Percentiles rank a stretch among this genome's conserved stretches.
phyloP scores from a whole-genome alignment of 2,329 filamentous ascomycete genomes.

The Aspergillus nomiae region DNA sequence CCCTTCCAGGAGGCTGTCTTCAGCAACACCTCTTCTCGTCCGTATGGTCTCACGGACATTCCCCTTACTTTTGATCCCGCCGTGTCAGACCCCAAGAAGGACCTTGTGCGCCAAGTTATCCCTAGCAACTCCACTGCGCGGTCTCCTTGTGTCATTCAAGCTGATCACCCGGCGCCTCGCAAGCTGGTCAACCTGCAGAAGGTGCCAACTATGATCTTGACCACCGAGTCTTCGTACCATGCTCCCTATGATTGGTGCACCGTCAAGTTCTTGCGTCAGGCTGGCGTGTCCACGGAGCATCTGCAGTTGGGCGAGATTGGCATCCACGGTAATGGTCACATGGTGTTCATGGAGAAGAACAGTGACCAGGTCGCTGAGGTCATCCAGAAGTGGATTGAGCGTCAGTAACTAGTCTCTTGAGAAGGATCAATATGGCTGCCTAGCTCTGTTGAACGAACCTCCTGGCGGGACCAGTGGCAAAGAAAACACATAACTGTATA shows the following conservation, averaged over 20 bases:
- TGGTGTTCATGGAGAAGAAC: conserved; percentile 39
- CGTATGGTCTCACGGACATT: conserved; percentile 25
- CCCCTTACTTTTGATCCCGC: conserved; percentile 17
- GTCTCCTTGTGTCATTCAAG: conserved; percentile 41
- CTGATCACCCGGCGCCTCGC: conserved; percentile 35
- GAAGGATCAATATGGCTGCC: background rate
- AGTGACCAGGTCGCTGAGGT: conserved; percentile 20
- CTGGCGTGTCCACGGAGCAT: conserved; percentile 50
- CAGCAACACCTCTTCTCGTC: conserved; percentile 14
- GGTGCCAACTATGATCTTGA: conserved; percentile 56
- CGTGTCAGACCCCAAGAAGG: conserved; percentile 12
- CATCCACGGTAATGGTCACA: conserved; percentile 58
- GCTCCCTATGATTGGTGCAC: conserved; percentile 59
- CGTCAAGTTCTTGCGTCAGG: conserved; percentile 55
- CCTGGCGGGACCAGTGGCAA: background rate
- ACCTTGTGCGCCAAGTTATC: conserved; percentile 17
- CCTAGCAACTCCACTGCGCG: conserved; percentile 9
- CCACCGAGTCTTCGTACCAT: conserved; percentile 58
- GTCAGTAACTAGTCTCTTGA: background rate
- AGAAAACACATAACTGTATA: background rate
- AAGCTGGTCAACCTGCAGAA: conserved; percentile 52
- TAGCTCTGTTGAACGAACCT: background rate
- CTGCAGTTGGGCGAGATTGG: conserved; percentile 47
- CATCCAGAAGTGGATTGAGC: conserved; percentile 15
- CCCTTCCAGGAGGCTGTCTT: conserved; percentile 28